A percentile compares a stretch with the other conserved stretches of the same genome.
Conservation (phyloP, 2,329 filamentous ascomycete genomes). For the Arachnomyces sp. region DNA sequence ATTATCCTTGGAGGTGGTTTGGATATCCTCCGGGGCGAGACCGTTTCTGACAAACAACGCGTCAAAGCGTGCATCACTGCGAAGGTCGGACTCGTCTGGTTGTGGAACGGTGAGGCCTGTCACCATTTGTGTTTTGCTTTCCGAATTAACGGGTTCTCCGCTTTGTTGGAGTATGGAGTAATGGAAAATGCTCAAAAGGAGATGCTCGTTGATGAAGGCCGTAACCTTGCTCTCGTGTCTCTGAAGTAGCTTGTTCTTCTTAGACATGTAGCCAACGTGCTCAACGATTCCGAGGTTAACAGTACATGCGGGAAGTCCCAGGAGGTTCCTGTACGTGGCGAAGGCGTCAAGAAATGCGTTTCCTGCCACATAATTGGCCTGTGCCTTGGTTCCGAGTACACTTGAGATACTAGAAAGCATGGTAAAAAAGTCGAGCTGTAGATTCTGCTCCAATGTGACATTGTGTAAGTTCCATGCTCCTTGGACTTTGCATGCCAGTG, state of each 20-base stretch:
- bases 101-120: constrained; percentile 14
- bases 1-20: neutral
- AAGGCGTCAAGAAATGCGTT: constrained; percentile 18
- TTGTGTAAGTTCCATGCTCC: constrained; percentile 21
- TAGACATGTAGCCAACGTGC: constrained; percentile 18
- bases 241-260: constrained; percentile 3
- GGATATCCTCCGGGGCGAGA: neutral
- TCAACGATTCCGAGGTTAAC: constrained; percentile 21
- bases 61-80: neutral
- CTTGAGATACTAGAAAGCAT: constrained; percentile 9
- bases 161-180: neutral
- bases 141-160: constrained; percentile 1
- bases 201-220: constrained; percentile 1
- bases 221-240: neutral
- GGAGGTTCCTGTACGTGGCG: constrained; percentile 13
- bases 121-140: neutral
- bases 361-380: constrained; percentile 13
- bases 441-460: neutral
- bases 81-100: constrained; percentile 12
- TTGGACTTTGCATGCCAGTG: constrained; percentile 17
- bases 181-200: neutral
- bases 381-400: constrained; percentile 10
- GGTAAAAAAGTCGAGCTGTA: constrained; percentile 23
- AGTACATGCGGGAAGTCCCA: constrained; percentile 15
- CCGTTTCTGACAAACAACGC: neutral